Percentiles rank a stretch among this genome's conserved stretches.
Conservation (phyloP, 2,329 filamentous ascomycete species). For the Fusarium heterosporum region DNA sequence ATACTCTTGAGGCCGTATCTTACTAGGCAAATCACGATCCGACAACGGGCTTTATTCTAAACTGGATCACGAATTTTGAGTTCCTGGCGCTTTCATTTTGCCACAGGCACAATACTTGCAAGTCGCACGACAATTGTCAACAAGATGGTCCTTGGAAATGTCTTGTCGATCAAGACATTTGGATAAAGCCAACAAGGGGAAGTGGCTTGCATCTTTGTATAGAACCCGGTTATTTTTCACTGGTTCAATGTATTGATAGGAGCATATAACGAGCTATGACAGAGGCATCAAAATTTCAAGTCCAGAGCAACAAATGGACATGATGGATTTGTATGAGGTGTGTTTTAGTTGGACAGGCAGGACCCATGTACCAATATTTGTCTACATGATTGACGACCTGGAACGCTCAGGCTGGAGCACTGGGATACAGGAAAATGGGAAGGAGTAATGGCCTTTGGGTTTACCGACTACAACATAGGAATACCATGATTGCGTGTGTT, state of each 20-base stretch:
- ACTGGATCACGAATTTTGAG: not conserved
- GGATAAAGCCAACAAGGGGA: constrained; percentile 8
- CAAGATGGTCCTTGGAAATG: constrained; percentile 1
- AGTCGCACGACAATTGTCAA: constrained; percentile 11
- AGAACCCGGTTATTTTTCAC: constrained; percentile 18
- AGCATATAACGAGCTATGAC: constrained; percentile 38
- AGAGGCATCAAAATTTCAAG: constrained; percentile 27
- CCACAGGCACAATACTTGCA: not conserved
- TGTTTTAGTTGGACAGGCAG: constrained; percentile 27
- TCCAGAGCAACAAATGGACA: constrained; percentile 18
- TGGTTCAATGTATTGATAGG: constrained; percentile 15
- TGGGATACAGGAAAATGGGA: constrained; percentile 28
- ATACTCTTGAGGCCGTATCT: constrained; percentile 26
- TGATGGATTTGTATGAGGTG: constrained; percentile 12
- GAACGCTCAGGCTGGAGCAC: constrained; percentile 21
- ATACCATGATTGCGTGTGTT: constrained; percentile 28
- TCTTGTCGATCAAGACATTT: constrained; percentile 14
- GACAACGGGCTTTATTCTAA: not conserved
- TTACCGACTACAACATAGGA: constrained; percentile 24
- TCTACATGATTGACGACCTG: constrained; percentile 34
- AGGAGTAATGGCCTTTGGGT: constrained; percentile 25
- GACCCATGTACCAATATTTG: constrained; percentile 39
- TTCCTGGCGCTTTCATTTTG: constrained; percentile 6
- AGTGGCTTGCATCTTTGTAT: constrained; percentile 14
- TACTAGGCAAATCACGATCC: constrained; percentile 7